Conservation (phyloP, 2,329 filamentous ascomycete genomes). For the Alternaria atra region DNA sequence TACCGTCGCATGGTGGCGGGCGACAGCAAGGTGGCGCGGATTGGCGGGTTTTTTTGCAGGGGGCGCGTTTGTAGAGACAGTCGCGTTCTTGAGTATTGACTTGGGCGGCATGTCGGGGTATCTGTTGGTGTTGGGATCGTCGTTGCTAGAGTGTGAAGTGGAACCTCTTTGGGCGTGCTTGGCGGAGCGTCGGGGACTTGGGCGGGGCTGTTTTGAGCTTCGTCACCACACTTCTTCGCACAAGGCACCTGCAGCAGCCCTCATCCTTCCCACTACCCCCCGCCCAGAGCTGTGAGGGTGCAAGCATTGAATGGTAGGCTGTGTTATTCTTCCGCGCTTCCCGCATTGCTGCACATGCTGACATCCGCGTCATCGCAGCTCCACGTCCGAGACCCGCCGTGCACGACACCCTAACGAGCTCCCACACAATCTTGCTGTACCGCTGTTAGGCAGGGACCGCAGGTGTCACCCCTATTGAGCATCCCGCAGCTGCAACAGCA, state of each 20-base stretch:
- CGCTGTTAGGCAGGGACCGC: conserved; percentile 21
- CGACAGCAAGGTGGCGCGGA: conserved; percentile 66
- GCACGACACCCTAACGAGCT: conserved; percentile 13
- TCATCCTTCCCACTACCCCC: conserved; percentile 16
- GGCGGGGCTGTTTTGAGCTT: conserved; percentile 30
- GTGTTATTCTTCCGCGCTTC: conserved; percentile 10
- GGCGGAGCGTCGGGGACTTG: conserved; percentile 18
- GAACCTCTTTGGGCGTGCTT: conserved; percentile 17
- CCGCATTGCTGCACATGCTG: conserved; percentile 24
- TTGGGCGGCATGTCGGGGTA: conserved; percentile 50
- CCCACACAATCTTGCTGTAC: conserved; percentile 7
- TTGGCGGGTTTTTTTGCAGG: conserved; percentile 43
- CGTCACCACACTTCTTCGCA: conserved; percentile 27
- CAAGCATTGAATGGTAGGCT: conserved; percentile 16
- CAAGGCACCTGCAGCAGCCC: conserved; percentile 21
- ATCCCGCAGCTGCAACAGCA: conserved; percentile 7
- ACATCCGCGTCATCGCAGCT: conserved; percentile 26
- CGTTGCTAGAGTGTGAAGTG: conserved; percentile 14
- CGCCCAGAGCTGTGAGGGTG: conserved; percentile 21
- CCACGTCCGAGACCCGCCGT: conserved; percentile 23
- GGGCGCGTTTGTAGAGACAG: conserved; percentile 28
- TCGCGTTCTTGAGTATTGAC: conserved; percentile 54
- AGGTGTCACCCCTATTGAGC: conserved; percentile 18
- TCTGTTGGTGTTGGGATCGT: conserved; percentile 15
- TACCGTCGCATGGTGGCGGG: conserved; percentile 81